Base-by-base conservation (phyloP, 257 asterid genomes). In the Nicotiana paniculata region DNA sequence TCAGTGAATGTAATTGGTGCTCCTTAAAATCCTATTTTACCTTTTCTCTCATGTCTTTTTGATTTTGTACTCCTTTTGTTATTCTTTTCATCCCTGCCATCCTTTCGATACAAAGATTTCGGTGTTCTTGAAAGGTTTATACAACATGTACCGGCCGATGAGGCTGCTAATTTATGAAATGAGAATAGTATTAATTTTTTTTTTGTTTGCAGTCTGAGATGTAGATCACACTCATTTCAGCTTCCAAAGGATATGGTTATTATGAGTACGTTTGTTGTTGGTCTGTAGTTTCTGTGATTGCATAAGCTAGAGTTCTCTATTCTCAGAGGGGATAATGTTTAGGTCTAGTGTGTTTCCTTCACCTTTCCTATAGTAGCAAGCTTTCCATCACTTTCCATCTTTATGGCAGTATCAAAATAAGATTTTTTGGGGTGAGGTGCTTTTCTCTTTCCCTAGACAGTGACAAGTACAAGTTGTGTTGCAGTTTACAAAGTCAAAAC, bases 11-110 rank as follows among this genome's bases (percentile, higher is more conserved):
- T 68, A 28, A 17, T 48, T 28, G 64, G 28, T 13, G 9, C 18
- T 69, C 69, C 54, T 28, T 43, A 53, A 35, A 48, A 17, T 81
- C 80, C 70, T 15, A 2, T 37, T 16, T 1, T n/a, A 5, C 10
- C 12, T 51, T 54, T 30, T 33, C 39, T 55, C 24, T 97, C 99
- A 11, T 93, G 88, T 85, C 57, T 79, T 81, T 43, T 70, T 81
- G 37, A 39, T 74, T 78, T 58, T 61, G 79, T 74, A 74, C 79
- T 48, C 79, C 32, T n/a, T 69, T 76, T 48, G 33, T 57, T 64
- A 64, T 24, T 80, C 67, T 48, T 54, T 63, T 58, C 12, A 16
- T 79, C 67, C 76, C 15, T 4, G 57, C 77, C 72, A 75, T 82
- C 77, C 81, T 81, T 35, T 77, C n/a, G 21, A 62, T 82, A 79